A percentile compares a stretch with the other conserved stretches of the same genome.
Evolutionary conservation across 352 stramenopile genomes (phyloP).

Genomic region (Peronospora belbahrii): DNA sequence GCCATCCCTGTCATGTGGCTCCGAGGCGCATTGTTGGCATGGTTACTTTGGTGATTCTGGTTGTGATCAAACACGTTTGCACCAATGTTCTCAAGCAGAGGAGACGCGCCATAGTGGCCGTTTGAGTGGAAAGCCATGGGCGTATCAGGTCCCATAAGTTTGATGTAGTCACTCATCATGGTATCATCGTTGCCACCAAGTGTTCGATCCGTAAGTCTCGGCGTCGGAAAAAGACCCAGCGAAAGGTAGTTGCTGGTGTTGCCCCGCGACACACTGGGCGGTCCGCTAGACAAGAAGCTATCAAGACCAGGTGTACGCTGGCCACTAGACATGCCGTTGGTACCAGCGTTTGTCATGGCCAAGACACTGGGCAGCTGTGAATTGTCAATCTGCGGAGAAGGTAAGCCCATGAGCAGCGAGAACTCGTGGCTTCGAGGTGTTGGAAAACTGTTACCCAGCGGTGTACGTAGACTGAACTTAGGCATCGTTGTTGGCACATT

Average conservation of each 20-base stretch:
- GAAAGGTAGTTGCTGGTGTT: conserved; percentile 41
- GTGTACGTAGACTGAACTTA: conserved; percentile 56
- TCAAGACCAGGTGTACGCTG: conserved; percentile 31
- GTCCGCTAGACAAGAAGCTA: conserved; percentile 38
- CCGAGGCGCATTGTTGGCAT: conserved; percentile 6
- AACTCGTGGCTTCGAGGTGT: conserved; percentile 67
- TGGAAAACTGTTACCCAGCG: conserved; percentile 56
- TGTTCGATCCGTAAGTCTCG: conserved; percentile 24
- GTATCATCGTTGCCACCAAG: conserved; percentile 33
- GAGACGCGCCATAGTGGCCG: conserved; percentile 35
- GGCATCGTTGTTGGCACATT: conserved; percentile 62
- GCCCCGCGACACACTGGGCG: conserved; percentile 47
- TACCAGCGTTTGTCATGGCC: conserved; percentile 51
- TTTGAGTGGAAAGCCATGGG: conserved; percentile 42
- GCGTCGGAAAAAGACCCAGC: conserved; percentile 47
- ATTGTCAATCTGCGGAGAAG: conserved; percentile 64
- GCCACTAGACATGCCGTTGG: conserved; percentile 15
- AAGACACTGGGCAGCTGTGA: conserved; percentile 64
- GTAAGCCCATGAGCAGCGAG: conserved; percentile 53
- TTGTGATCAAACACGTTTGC: conserved; percentile 56
- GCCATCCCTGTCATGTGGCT: conserved; percentile 26
- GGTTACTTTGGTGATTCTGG: conserved; percentile 17
- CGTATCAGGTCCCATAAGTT: conserved; percentile 51
- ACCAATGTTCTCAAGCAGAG: conserved; percentile 54
- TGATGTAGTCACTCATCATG: conserved; percentile 70